Percentiles rank a stretch among this genome's conserved stretches.
Conservation (phyloP, 176 grass and related monocot species). For the Ananas comosus region DNA sequence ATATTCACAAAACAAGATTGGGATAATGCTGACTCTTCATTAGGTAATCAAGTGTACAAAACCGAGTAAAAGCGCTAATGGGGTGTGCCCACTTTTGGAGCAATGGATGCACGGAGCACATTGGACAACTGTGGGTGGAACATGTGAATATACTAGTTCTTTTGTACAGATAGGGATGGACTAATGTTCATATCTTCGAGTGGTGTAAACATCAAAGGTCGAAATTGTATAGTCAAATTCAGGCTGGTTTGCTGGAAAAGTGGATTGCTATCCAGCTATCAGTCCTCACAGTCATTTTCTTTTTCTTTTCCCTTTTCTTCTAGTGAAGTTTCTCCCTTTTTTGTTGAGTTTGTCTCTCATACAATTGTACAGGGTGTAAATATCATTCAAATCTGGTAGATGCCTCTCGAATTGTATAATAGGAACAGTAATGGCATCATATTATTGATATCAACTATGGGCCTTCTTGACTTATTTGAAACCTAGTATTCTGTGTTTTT, state of each 20-base stretch:
- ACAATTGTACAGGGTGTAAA: neutral
- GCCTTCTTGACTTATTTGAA: too few relatives aligned
- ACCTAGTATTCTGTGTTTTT: too few relatives aligned
- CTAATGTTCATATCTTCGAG: neutral
- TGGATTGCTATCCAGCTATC: neutral
- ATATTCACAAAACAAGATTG: neutral
- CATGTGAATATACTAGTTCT: neutral
- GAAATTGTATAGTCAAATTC: neutral
- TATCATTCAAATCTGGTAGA: neutral
- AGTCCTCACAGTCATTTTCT: neutral
- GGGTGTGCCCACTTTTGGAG: conserved; percentile 8
- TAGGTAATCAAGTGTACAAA: conserved; percentile 30
- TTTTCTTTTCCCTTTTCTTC: neutral
- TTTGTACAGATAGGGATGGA: neutral
- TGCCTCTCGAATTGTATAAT: neutral
- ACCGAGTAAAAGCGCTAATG: conserved; percentile 2
- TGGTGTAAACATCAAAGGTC: conserved; percentile 1
- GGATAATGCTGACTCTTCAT: conserved; percentile 14
- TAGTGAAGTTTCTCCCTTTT: neutral
- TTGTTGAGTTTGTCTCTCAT: neutral
- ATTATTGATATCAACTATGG: neutral
- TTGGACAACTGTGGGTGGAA: neutral
- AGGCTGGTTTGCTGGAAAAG: neutral
- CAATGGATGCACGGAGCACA: conserved; percentile 4
- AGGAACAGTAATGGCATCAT: neutral